Evolutionary conservation across 2,329 filamentous ascomycete species (phyloP), one percentile per base, ranked within the genome.

Genomic region (Colletotrichum sp.): DNA sequence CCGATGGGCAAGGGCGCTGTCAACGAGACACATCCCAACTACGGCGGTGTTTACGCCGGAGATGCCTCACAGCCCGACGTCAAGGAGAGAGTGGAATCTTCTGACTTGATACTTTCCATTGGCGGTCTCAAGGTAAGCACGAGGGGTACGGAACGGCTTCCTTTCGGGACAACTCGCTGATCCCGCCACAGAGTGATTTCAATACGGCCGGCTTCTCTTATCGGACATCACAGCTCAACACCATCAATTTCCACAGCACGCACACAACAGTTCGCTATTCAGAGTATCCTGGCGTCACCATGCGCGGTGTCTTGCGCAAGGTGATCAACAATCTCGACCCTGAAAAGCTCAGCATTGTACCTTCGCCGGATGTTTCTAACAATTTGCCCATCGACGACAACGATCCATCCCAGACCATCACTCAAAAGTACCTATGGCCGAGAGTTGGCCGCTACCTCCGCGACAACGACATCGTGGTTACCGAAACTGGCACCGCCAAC

Each of bases 1-100:
- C 95, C 95, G 4, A 97, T 97, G 94, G 95, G 95, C 62, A 98
- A 98, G 86, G 91, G 95, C 22, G 94, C 94, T 25, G 90, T 98
- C 62, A 90, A 97, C 80, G 95, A 98, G 84, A 90, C 90, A 3
- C 89, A 94, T 62, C 87, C 89, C n/a, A 94, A 91, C 80, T 98
- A 94, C 79, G 94, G 94, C 27, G 96, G 96, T 77, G 94, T 98
- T 7, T 97, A 98, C 83, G 94, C 94, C 10, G 96, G 96, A n/a
- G 90, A 90, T 74, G 95, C 93, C 43, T 95, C 93, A 36, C 90
- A 93, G 68, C 88, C 91, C 1, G 89, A 89, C 48, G 93, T 94
- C 28, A 89, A 89, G 77, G 86, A 92, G 58, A 88, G 89, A 32
- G 90, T 96, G 27, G 94, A 95, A 80, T 87, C 87, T 2, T 91